Base-by-base conservation (phyloP, 2,329 filamentous ascomycete species). In the Sodiomyces alkalinus region DNA sequence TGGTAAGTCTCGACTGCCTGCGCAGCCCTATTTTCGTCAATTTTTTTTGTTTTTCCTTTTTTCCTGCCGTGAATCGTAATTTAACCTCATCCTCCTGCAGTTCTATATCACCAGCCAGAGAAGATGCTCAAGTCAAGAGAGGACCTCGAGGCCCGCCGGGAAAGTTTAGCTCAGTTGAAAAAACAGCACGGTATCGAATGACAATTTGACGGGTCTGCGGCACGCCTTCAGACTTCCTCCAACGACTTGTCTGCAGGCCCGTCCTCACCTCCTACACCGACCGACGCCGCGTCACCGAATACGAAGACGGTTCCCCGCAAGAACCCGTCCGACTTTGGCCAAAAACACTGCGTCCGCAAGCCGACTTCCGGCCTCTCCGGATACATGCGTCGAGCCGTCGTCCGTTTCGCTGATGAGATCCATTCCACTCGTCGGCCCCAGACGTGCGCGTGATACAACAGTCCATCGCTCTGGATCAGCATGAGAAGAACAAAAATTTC, bases 151-250 rank as follows among this genome's bases (percentile, higher is more conserved):
- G 77, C 83, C 47, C 82, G 90, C 62, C 81, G 90, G 61, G 82
- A 92, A 57, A 90, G 87, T 67, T 75, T 98, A 80, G 87, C 92
- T 72, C 80, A 83, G 64, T 76, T 96, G 63, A 98, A 98, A 67
- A 74, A 79, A 53, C 82, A 96, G 59, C 85, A 98, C 60, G 87
- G 86, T 54, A 94, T 96, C 69, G 87, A 94, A 76, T 98, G 83
- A 87, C 73, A 73, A 71, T 70, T 65, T 66, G 72, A 77, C 72
- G 72, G 71, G 71, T 60, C 69, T 69, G 62, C 56, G 53, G 68
- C 27, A 27, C 37, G 30, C 46, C 54, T 59, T 52, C 57, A 60
- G 47, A 50, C 47, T 42, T 38, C 43, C 43, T 53, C 56, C 21
- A 19, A 22, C 19, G 15, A 17, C 20, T 15, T 26, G 23, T 66